A percentile compares a stretch with the other conserved stretches of the same genome.
phyloP scores from a whole-genome alignment of 2,329 filamentous ascomycete genomes.

The Aspergillus japonicus region DNA sequence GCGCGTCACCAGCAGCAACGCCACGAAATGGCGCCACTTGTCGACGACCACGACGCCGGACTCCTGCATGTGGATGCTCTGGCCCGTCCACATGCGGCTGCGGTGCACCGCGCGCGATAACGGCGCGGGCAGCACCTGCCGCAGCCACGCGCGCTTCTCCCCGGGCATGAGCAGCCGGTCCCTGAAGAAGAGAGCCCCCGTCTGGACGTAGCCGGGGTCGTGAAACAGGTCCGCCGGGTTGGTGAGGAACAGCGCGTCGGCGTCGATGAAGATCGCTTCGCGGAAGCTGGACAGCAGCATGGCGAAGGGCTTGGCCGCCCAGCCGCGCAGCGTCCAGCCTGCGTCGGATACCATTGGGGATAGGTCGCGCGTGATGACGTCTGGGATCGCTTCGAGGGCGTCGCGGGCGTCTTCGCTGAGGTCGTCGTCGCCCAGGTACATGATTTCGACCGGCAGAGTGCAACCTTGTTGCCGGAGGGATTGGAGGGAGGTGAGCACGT shows the following conservation, averaged over 20 bases:
- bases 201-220: constrained; percentile 41
- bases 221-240: constrained; percentile 45
- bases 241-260: constrained; percentile 46
- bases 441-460: constrained; percentile 19
- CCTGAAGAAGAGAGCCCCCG: constrained; percentile 50
- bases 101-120: constrained; percentile 41
- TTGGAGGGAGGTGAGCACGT: constrained; percentile 45
- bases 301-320: constrained; percentile 50
- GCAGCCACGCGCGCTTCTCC: constrained; percentile 33
- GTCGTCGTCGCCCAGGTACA: constrained; percentile 43
- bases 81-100: constrained; percentile 19
- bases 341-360: constrained; percentile 46
- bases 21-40: constrained; percentile 48
- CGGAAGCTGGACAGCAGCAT: constrained; percentile 49
- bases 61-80: constrained; percentile 38
- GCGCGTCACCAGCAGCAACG: constrained; percentile 39
- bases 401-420: constrained; percentile 44
- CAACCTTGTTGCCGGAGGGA: constrained; percentile 17
- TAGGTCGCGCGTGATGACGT: constrained; percentile 47
- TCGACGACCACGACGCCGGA: constrained; percentile 50
- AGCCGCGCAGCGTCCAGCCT: constrained; percentile 47
- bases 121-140: constrained; percentile 45
- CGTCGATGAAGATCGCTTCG: constrained; percentile 50
- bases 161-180: constrained; percentile 46
- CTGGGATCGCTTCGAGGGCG: constrained; percentile 44